phyloP scores from a whole-genome alignment of 495 filamentous ascomycete species.

The Aspergillus panamensis region DNA sequence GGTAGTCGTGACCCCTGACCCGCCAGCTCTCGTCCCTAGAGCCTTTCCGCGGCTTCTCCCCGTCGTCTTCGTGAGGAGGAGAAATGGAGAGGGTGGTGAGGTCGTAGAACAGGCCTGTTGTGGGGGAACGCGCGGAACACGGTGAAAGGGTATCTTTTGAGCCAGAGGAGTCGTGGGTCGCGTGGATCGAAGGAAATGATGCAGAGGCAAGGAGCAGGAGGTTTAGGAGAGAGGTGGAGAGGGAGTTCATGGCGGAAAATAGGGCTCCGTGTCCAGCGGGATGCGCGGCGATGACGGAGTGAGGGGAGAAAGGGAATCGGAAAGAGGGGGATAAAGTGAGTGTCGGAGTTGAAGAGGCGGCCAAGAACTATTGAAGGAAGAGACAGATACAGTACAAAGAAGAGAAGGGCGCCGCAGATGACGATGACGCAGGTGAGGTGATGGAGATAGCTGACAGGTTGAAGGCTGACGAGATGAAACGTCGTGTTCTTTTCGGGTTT shows the following conservation, averaged over 20 bases:
- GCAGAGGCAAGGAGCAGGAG: constrained; percentile 19
- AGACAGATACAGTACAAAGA: not conserved
- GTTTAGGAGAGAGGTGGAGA: constrained; percentile 16
- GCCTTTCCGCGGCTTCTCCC: constrained; percentile 56
- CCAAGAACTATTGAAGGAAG: not conserved
- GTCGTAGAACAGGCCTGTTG: constrained; percentile 82
- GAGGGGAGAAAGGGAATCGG: constrained; percentile 17
- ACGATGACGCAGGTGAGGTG: not conserved
- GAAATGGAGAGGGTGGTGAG: constrained; percentile 67
- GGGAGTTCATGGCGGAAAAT: constrained; percentile 23
- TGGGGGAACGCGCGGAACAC: constrained; percentile 75
- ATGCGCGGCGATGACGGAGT: constrained; percentile 19
- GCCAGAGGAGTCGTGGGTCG: constrained; percentile 28
- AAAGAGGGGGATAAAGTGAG: constrained; percentile 7
- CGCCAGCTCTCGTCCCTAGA: constrained; percentile 71
- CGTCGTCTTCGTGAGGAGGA: constrained; percentile 45
- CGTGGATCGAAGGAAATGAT: constrained; percentile 17
- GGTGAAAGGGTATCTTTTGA: constrained; percentile 39
- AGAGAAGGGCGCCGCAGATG: not conserved
- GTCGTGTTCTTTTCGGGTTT: constrained; percentile 13
- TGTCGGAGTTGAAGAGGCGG: too few relatives aligned
- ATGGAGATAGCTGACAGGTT: not conserved
- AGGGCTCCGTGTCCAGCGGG: not conserved
- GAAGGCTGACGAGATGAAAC: constrained; percentile 12
- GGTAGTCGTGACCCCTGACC: constrained; percentile 79